Conservation (phyloP, 805 yeast species). For the Pichia occidentalis region DNA sequence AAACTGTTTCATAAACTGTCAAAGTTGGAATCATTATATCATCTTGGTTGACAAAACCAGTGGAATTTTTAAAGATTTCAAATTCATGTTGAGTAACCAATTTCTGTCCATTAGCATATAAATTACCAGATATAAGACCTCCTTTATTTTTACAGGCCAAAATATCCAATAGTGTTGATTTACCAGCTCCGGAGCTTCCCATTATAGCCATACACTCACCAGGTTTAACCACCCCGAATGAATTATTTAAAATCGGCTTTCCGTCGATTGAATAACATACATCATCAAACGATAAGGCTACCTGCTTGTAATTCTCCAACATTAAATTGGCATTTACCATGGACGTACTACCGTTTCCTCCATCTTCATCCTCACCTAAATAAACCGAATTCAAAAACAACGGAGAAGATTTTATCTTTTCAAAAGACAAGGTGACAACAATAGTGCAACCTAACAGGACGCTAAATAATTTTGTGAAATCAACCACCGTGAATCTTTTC, state of each 20-base stretch:
- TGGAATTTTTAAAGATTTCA: slow-evolving; percentile 52
- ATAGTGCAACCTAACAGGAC: slow-evolving; percentile 39
- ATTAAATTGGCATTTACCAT: slow-evolving; percentile 25
- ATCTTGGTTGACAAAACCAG: slow-evolving; percentile 96
- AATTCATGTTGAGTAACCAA: slow-evolving; percentile 24
- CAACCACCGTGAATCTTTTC: slow-evolving; percentile 37
- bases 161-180: slow-evolving; percentile 87
- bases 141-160: slow-evolving; percentile 82
- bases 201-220: slow-evolving; percentile 89
- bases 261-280: slow-evolving; percentile 55
- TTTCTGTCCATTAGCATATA: slow-evolving; percentile 68
- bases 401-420: slow-evolving; percentile 54
- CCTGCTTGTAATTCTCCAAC: slow-evolving; percentile 54
- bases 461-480: slow-evolving; percentile 40
- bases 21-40: slow-evolving; percentile 85
- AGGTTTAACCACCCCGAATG: slow-evolving; percentile 76
- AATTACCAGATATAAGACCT: slow-evolving; percentile 61
- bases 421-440: slow-evolving; percentile 36
- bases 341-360: slow-evolving; percentile 31
- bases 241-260: slow-evolving; percentile 48
- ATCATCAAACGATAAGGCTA: slow-evolving; percentile 69
- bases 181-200: slow-evolving; percentile 99
- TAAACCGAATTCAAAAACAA: slow-evolving; percentile 38
- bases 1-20: slow-evolving; percentile 92
- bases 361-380: slow-evolving; percentile 24